A percentile compares a stretch with the other conserved stretches of the same genome.
These are phyloP conservation scores for Citeromyces matritensis DNA, from an alignment of 805 yeast genomes.

Conservation along the genomic window DNA sequence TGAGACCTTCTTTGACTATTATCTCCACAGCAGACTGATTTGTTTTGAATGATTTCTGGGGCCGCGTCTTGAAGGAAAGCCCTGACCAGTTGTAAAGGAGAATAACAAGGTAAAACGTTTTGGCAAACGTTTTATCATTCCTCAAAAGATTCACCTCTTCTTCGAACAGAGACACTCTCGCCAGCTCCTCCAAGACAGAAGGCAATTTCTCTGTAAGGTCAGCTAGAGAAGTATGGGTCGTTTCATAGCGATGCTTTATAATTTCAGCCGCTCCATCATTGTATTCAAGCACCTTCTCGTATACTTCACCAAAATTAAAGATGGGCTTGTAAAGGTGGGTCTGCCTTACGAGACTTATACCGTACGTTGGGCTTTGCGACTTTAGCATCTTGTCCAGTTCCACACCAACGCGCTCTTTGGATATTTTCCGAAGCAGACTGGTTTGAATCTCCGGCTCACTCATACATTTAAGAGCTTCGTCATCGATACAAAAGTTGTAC, in stretches of 20 bases:
- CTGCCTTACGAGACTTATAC: conserved; percentile 40
- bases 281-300: conserved; percentile 7
- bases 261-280: conserved; percentile 7
- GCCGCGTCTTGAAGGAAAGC: conserved; percentile 19
- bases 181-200: conserved; percentile 1
- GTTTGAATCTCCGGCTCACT: conserved; percentile 32
- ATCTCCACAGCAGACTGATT: conserved; percentile 24
- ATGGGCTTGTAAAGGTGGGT: conserved; percentile 43
- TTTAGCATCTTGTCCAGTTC: conserved; percentile 68
- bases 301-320: conserved; percentile 26
- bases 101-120: conserved; percentile 27
- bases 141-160: too few species aligned
- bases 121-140: too few species aligned
- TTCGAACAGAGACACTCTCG: too few species aligned
- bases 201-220: conserved; percentile 7
- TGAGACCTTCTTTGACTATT: conserved; percentile 55
- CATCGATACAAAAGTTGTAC: conserved; percentile 53
- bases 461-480: conserved; percentile 52
- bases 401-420: conserved; percentile 80
- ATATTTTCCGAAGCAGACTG: conserved; percentile 58
- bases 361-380: conserved; percentile 48
- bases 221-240: conserved; percentile 7
- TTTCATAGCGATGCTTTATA: conserved; percentile 6
- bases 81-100: conserved; percentile 35
- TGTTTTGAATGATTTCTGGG: conserved; percentile 11